Percentiles rank a stretch among this genome's conserved stretches.
These are phyloP conservation scores for Boletellus ananas DNA, from an alignment of 768 basidiomycete genomes.

Conservation along the genomic window DNA sequence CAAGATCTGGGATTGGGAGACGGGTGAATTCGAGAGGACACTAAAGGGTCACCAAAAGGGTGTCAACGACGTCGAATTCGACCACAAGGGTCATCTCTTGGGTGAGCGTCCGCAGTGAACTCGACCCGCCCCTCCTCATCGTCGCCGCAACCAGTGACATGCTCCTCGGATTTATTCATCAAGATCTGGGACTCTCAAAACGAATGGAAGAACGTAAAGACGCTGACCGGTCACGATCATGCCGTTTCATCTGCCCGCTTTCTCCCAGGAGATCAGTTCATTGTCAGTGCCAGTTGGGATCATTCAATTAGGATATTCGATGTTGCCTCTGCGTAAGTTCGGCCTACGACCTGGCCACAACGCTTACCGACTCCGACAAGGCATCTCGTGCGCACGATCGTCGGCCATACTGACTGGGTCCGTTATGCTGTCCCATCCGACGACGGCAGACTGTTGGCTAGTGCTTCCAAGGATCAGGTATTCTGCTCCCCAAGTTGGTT, in stretches of 20 bases:
- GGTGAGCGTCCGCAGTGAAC: conserved; percentile 43
- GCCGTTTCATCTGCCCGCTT: conserved; percentile 84
- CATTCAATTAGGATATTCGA: conserved; percentile 84
- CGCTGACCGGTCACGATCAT: conserved; percentile 88
- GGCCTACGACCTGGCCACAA: not conserved
- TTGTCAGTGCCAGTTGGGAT: conserved; percentile 87
- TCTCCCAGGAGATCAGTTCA: conserved; percentile 76
- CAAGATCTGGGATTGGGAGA: conserved; percentile 97
- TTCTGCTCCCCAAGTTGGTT: conserved; percentile 15
- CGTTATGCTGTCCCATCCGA: conserved; percentile 60
- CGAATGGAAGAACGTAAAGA: conserved; percentile 87
- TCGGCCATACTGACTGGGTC: conserved; percentile 84
- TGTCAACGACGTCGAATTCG: conserved; percentile 84
- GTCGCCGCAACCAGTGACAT: conserved; percentile 36
- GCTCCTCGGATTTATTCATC: conserved; percentile 85
- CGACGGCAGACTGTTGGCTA: conserved; percentile 73
- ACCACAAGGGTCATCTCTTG: conserved; percentile 77
- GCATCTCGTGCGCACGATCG: conserved; percentile 71
- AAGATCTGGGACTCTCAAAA: conserved; percentile 90
- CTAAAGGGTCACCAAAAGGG: conserved; percentile 90
- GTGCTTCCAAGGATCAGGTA: conserved; percentile 87
- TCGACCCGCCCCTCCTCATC: not conserved
- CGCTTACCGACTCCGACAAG: conserved; percentile 35
- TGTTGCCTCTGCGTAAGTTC: conserved; percentile 74
- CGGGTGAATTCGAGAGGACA: conserved; percentile 88